Percentiles rank a stretch among this genome's conserved stretches.
These are phyloP conservation scores for Mortierella sp. DNA, from an alignment of 371 early-diverging fungal species.

Conservation along the genomic window DNA sequence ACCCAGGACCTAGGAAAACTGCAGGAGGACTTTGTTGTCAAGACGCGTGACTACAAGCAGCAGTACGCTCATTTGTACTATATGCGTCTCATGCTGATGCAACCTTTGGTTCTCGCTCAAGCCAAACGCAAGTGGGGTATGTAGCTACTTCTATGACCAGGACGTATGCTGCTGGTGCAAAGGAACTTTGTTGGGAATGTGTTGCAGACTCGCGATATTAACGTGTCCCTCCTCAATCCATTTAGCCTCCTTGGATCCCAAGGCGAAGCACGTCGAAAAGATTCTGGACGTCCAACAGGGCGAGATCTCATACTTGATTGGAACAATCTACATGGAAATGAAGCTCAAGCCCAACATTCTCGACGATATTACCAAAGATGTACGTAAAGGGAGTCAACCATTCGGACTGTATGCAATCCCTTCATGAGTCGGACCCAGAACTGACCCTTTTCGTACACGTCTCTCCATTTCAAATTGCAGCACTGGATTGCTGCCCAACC, in stretches of 20 bases:
- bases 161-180: not conserved
- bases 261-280: conserved; percentile 66
- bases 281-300: conserved; percentile 78
- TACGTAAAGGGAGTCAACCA: conserved; percentile 36
- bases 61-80: conserved; percentile 93
- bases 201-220: not conserved
- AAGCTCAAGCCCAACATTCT: conserved; percentile 89
- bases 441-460: not conserved
- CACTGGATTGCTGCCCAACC: conserved; percentile 76
- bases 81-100: conserved; percentile 75
- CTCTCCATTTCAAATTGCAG: conserved; percentile 51
- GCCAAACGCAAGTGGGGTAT: conserved; percentile 71
- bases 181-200: not conserved
- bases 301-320: conserved; percentile 79
- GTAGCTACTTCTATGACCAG: not conserved
- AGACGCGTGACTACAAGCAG: conserved; percentile 71
- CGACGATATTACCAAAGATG: conserved; percentile 85
- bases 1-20: conserved; percentile 59
- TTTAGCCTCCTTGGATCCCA: conserved; percentile 29
- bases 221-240: not conserved
- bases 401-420: not conserved
- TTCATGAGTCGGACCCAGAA: not conserved
- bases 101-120: conserved; percentile 64
- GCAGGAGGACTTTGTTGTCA: conserved; percentile 63
- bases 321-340: conserved; percentile 91